These are phyloP conservation scores for Acacia crassicarpa DNA, from an alignment of 306 rosid species.

Conservation along the genomic window DNA sequence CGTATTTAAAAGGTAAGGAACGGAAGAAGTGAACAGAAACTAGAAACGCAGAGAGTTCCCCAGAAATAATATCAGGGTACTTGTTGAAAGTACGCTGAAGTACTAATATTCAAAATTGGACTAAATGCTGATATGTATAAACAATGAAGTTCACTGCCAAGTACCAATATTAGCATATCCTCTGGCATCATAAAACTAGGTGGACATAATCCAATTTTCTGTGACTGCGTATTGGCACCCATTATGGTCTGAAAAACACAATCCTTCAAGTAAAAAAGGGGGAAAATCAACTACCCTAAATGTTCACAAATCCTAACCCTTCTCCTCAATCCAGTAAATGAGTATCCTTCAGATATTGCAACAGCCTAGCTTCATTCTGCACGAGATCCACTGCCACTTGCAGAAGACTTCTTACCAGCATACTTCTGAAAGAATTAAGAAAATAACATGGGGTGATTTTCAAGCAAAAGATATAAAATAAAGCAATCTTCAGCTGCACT, in stretches of 20 bases:
- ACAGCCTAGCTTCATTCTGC: slow-evolving; percentile 46
- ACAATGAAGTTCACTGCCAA: slow-evolving; percentile 34
- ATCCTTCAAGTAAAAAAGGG: slow-evolving; percentile 15
- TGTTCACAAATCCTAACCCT: slow-evolving; percentile 49
- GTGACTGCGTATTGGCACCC: slow-evolving; percentile 42
- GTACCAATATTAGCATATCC: slow-evolving; percentile 28
- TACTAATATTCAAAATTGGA: slow-evolving; percentile 29
- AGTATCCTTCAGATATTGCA: slow-evolving; percentile 31
- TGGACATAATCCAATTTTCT: slow-evolving; percentile 32
- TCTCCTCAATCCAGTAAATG: slow-evolving; percentile 24
- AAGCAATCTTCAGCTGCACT: background rate
- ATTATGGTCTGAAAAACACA: slow-evolving; percentile 26
- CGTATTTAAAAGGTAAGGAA: background rate
- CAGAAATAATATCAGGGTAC: background rate
- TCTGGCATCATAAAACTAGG: slow-evolving; percentile 18
- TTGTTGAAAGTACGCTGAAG: background rate
- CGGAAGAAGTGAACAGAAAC: background rate
- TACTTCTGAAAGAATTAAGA: slow-evolving; percentile 42
- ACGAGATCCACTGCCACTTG: slow-evolving; percentile 47
- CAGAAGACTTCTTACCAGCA: slow-evolving; percentile 44
- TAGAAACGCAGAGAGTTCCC: background rate
- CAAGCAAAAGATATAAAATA: background rate
- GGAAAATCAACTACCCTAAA: slow-evolving; percentile 45
- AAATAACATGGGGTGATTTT: background rate
- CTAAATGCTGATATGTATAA: slow-evolving; percentile 29